Percentiles rank a stretch among this genome's conserved stretches.
Conservation (phyloP, 176 grass and related monocot species). For the Themeda triandra region DNA sequence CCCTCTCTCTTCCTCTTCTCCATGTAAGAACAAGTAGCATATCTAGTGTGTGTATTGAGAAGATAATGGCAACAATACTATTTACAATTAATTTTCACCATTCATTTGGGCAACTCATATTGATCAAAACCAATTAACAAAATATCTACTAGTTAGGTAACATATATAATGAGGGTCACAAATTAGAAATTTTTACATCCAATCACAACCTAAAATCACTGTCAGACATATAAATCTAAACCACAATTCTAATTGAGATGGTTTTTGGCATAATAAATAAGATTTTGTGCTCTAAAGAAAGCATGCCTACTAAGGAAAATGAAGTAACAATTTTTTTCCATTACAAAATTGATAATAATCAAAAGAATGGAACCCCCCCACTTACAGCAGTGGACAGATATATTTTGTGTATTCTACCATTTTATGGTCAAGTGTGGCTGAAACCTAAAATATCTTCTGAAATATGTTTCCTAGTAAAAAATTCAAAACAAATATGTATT, state of each 20-base stretch:
- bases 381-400: neutral
- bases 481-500: neutral
- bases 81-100: neutral
- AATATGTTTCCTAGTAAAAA: neutral
- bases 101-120: neutral
- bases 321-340: neutral
- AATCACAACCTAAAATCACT: slow-evolving; percentile 2
- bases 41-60: slow-evolving; percentile 12
- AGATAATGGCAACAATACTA: slow-evolving; percentile 7
- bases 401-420: slow-evolving; percentile 17
- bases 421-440: neutral
- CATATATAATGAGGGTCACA: neutral
- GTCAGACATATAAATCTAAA: slow-evolving; percentile 10
- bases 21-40: slow-evolving; percentile 16
- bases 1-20: neutral
- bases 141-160: neutral
- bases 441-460: slow-evolving; percentile 5
- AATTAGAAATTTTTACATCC: slow-evolving; percentile 16
- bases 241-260: neutral
- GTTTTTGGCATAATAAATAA: neutral
- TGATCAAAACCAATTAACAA: neutral
- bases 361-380: neutral
- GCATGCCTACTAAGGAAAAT: neutral
- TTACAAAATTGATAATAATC: neutral
- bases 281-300: slow-evolving; percentile 17